Percentiles rank a stretch among this genome's conserved stretches.
Evolutionary conservation across 1,284 basidiomycete genomes (phyloP).

Genomic region (Porogramme epimiltina): DNA sequence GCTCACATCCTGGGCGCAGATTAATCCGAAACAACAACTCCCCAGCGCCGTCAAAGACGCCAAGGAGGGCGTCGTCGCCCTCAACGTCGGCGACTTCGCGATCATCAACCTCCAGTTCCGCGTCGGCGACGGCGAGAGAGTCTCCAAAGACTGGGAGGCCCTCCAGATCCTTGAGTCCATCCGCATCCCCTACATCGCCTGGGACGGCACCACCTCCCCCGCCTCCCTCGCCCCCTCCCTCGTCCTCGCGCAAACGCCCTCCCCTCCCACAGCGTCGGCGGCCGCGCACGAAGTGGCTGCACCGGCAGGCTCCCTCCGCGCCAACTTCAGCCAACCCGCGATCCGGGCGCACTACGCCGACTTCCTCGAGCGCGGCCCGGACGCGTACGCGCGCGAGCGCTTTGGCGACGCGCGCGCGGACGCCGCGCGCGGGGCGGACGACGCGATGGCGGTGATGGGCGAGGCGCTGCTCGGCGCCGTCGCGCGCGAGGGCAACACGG

Average conservation of each 20-base stretch:
- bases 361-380: conserved; percentile 12
- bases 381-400: conserved; percentile 11
- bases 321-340: conserved; percentile 8
- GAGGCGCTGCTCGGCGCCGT: conserved; percentile 12
- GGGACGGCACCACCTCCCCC: conserved; percentile 6
- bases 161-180: conserved; percentile 5
- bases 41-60: conserved; percentile 6
- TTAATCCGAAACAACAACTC: not conserved
- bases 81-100: conserved; percentile 9
- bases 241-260: not conserved
- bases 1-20: not conserved
- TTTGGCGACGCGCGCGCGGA: conserved; percentile 9
- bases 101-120: conserved; percentile 15
- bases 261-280: not conserved
- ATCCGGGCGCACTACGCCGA: conserved; percentile 11
- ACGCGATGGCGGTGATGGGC: conserved; percentile 8
- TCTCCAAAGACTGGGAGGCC: conserved; percentile 14
- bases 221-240: conserved; percentile 1
- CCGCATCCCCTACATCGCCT: conserved; percentile 7
- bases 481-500: conserved; percentile 10
- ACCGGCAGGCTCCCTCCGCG: not conserved
- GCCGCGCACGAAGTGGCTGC: too few species aligned
- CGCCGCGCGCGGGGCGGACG: not conserved
- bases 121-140: conserved; percentile 9
- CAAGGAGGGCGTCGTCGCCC: conserved; percentile 2